These are phyloP conservation scores for Phytophthora litchii DNA, from an alignment of 352 stramenopile genomes.

Conservation along the genomic window DNA sequence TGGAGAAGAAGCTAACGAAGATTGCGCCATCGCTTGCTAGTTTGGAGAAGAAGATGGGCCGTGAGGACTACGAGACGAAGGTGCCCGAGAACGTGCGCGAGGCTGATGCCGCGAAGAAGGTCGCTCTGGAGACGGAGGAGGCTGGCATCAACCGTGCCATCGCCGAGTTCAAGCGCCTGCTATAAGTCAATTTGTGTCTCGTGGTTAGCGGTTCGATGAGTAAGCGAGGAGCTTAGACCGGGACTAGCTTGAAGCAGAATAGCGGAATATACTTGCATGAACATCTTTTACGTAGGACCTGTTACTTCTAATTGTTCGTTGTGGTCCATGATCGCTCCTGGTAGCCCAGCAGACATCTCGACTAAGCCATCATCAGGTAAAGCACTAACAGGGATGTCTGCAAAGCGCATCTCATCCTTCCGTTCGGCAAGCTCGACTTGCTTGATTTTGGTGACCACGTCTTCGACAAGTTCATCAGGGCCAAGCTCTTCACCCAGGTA, in stretches of 20 bases:
- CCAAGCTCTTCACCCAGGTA: conserved; percentile 46
- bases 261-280: conserved; percentile 34
- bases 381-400: background rate
- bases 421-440: background rate
- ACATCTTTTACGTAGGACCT: conserved; percentile 11
- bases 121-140: conserved; percentile 83
- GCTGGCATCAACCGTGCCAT: conserved; percentile 81
- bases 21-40: conserved; percentile 74
- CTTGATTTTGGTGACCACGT: conserved; percentile 8
- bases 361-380: conserved; percentile 8
- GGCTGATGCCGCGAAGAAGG: conserved; percentile 77
- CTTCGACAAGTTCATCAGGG: conserved; percentile 8
- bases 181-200: conserved; percentile 41
- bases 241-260: conserved; percentile 16
- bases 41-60: conserved; percentile 81
- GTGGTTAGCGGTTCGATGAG: conserved; percentile 13
- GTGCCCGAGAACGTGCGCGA: conserved; percentile 83
- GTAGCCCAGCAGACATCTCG: conserved; percentile 17
- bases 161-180: conserved; percentile 74
- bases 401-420: conserved; percentile 6
- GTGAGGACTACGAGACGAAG: conserved; percentile 82
- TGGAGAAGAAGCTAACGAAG: conserved; percentile 90
- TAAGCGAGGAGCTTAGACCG: conserved; percentile 3
- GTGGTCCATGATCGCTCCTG: conserved; percentile 26
- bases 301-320: conserved; percentile 13